These are phyloP conservation scores for Saccharomycopsis fermentans DNA, from an alignment of 805 yeast species.

Conservation along the genomic window DNA sequence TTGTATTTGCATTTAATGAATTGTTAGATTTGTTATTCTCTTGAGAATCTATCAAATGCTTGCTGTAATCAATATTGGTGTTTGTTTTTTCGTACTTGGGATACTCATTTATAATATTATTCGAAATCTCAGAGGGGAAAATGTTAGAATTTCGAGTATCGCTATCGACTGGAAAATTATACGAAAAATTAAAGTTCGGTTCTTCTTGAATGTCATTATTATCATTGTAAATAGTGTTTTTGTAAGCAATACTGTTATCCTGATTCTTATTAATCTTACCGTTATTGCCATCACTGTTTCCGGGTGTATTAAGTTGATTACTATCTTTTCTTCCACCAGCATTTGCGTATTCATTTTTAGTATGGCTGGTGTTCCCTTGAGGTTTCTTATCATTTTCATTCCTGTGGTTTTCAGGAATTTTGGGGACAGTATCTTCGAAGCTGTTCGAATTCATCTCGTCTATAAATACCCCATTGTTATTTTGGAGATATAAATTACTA, in stretches of 20 bases:
- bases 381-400: not conserved
- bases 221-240: no score
- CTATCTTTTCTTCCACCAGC: no score
- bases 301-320: no score
- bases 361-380: not conserved
- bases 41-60: not conserved
- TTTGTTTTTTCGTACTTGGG: not conserved
- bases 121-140: not conserved
- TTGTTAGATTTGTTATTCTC: not conserved
- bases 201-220: not conserved
- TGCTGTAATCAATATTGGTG: not conserved
- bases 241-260: not conserved
- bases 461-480: not conserved
- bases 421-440: not conserved
- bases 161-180: not conserved
- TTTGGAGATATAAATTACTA: not conserved
- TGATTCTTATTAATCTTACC: not conserved
- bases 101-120: not conserved
- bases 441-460: not conserved
- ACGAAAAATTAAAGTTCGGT: not conserved
- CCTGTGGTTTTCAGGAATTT: not conserved
- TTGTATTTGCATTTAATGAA: not conserved
- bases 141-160: not conserved
- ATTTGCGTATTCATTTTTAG: not conserved
- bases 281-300: not conserved